Conservation (phyloP, 2,329 filamentous ascomycete genomes). For the Penicillium sp. region DNA sequence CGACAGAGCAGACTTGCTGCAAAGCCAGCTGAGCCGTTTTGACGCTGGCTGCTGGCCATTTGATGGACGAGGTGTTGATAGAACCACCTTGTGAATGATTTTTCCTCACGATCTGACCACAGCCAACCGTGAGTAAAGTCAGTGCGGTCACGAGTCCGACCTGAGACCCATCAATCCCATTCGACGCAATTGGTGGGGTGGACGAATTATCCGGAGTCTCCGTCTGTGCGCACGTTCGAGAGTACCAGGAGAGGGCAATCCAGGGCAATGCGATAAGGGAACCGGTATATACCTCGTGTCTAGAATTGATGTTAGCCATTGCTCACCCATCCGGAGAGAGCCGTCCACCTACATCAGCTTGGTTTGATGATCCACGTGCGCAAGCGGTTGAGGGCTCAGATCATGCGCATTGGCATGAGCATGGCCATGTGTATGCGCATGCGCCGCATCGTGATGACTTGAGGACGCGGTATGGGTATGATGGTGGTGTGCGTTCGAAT, state of each 20-base stretch:
- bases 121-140: conserved; percentile 36
- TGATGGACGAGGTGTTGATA: conserved; percentile 7
- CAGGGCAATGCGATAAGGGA: conserved; percentile 45
- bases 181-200: conserved; percentile 8
- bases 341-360: conserved; percentile 19
- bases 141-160: conserved; percentile 33
- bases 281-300: conserved; percentile 53
- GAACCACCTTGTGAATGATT: conserved; percentile 12
- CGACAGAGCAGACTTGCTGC: conserved; percentile 44
- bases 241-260: conserved; percentile 42
- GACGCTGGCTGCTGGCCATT: conserved; percentile 22
- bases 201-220: conserved; percentile 11
- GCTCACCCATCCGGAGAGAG: not conserved
- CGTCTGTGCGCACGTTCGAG: conserved; percentile 28
- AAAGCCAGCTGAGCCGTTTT: conserved; percentile 25
- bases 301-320: conserved; percentile 25
- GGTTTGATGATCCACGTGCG: conserved; percentile 2
- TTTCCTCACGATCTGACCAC: conserved; percentile 26
- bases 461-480: conserved; percentile 28
- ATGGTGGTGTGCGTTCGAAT: conserved; percentile 37
- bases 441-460: conserved; percentile 14
- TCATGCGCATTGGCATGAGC: conserved; percentile 1
- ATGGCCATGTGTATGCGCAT: conserved; percentile 5
- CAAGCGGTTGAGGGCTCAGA: not conserved
- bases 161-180: conserved; percentile 26